These are phyloP conservation scores for Otatea glauca DNA, from an alignment of 176 grass and related monocot species.

Conservation along the genomic window DNA sequence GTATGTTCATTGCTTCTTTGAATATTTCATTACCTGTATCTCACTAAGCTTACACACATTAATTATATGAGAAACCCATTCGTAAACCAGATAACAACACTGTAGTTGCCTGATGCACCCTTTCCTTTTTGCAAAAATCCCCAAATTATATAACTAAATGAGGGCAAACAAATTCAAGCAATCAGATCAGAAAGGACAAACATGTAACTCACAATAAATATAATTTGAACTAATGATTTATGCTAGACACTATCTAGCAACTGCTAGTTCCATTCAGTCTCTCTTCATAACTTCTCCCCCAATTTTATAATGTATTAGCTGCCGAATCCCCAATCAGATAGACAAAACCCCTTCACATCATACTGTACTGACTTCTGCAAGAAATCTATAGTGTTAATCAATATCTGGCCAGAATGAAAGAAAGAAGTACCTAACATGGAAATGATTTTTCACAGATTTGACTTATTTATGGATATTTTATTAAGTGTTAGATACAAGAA, in stretches of 20 bases:
- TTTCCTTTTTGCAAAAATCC: background rate
- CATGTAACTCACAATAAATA: background rate
- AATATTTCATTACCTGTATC: background rate
- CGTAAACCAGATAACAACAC: background rate
- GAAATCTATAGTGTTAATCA: background rate
- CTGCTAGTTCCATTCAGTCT: background rate
- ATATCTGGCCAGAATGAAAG: conserved; percentile 10
- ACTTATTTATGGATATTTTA: background rate
- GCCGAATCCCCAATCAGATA: background rate
- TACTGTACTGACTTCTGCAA: background rate
- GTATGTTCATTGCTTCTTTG: background rate
- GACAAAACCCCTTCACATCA: background rate
- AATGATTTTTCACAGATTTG: conserved; percentile 9
- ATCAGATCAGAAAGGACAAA: background rate
- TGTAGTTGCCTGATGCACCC: background rate
- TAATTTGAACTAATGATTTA: background rate
- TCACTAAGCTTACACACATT: background rate
- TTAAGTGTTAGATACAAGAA: background rate
- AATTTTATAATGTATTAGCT: background rate
- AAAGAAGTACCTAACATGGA: background rate
- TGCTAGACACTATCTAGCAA: background rate
- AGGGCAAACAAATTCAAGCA: background rate
- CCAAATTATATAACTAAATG: background rate
- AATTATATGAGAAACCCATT: background rate
- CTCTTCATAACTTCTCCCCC: background rate